Percentiles rank a stretch among this genome's conserved stretches.
Evolutionary conservation across 441 rosid genomes (phyloP).

Genomic region (Gossypium gossypioides): DNA sequence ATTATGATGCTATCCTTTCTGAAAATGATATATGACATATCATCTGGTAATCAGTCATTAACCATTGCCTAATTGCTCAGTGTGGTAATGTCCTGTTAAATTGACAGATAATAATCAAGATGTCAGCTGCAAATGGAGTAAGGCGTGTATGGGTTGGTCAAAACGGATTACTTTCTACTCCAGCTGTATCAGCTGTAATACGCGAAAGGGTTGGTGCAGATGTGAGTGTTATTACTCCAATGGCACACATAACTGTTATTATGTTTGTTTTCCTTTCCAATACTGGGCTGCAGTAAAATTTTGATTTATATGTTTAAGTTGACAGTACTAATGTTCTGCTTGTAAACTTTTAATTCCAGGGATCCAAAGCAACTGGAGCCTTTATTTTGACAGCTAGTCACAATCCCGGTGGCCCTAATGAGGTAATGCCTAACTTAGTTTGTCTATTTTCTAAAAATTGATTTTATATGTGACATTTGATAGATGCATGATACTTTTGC

Average conservation of each 20-base stretch:
- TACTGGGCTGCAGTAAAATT: neutral
- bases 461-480: neutral
- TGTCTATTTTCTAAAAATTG: neutral
- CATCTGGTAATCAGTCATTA: neutral
- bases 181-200: slow-evolving; percentile 93
- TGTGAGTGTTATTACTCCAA: slow-evolving; percentile 43
- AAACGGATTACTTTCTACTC: slow-evolving; percentile 89
- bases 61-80: neutral
- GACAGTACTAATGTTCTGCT: slow-evolving; percentile 11
- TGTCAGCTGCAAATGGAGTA: slow-evolving; percentile 96
- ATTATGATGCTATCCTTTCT: neutral
- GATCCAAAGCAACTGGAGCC: slow-evolving; percentile 80
- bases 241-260: neutral
- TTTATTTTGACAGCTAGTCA: slow-evolving; percentile 98
- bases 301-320: neutral
- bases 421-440: slow-evolving; percentile 22
- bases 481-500: neutral
- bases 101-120: slow-evolving; percentile 73
- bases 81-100: neutral
- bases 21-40: neutral
- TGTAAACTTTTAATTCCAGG: slow-evolving; percentile 40
- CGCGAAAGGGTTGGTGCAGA: slow-evolving; percentile 84
- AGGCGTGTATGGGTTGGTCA: slow-evolving; percentile 93
- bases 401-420: slow-evolving; percentile 96
- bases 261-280: neutral